Evolutionary conservation across 1,284 basidiomycete species (phyloP), one percentile per base, ranked within the genome.

Genomic region (Trametes versicolor): DNA sequence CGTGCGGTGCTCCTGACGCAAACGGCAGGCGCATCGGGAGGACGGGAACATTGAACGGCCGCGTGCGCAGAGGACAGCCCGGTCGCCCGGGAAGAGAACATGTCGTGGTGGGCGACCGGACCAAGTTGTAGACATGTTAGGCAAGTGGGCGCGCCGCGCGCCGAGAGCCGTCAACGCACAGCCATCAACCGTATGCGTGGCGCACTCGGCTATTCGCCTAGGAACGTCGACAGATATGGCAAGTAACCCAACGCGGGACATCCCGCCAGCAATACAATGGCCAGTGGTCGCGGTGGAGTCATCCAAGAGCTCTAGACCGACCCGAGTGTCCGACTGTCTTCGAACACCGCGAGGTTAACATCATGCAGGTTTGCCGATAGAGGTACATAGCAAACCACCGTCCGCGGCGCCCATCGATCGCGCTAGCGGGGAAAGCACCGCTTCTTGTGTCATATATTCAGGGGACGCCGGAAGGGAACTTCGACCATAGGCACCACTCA

Each of bases 11-110:
- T 25, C 21, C 41, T 9, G 32, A 58, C 58, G 51, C 23, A 23
- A 36, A 43, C 27, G 52, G 47, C 45, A 49, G 1, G 57, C 29
- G 6, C 21, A 29, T 17, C 25, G 12, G 19, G 51, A 36, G 0
- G 27, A 47, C 58, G 62, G 58, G 45, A 23, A 21, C 29, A 27
- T 17, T 32, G 23, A 56, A 52, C 37, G 23, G 53, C 63, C 58
- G 63, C 15, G 55, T 48, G 49, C 54, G 32, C 63, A 52, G 50
- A 21, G 48, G 43, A 50, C 54, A 55, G 53, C 61, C 54, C 52
- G 60, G 52, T 43, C 25, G 43, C 25, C 37, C 41, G 58, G 29
- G 51, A 17, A 36, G 32, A 17, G 21, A 34, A 19, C 43, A 23
- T 36, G 51, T 8, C 50, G 47, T 47, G 41, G 19, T 25, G 39